phyloP scores from a whole-genome alignment of 306 rosid genomes.

The Geum urbanum region DNA sequence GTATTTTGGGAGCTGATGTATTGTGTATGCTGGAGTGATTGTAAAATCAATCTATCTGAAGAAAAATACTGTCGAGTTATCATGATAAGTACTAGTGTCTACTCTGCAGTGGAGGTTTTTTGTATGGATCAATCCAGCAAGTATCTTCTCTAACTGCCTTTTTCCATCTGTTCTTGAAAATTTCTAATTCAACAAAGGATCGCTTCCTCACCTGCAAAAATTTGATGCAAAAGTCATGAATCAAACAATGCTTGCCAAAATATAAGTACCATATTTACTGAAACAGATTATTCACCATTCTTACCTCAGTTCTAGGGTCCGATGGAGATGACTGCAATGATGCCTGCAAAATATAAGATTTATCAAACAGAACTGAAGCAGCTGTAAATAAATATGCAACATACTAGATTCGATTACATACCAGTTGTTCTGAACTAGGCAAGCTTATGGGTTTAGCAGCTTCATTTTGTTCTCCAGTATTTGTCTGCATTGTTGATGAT shows the following conservation, averaged over 20 bases:
- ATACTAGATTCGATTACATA: constrained; percentile 3
- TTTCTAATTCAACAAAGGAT: constrained; percentile 36
- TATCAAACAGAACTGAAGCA: neutral
- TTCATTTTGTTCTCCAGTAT: constrained; percentile 6
- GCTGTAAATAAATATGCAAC: neutral
- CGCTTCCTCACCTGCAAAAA: constrained; percentile 38
- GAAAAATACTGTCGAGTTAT: neutral
- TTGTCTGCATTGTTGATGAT: constrained; percentile 18
- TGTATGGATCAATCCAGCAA: constrained; percentile 37
- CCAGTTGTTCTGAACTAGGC: too few species aligned
- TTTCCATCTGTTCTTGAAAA: constrained; percentile 43
- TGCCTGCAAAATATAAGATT: constrained; percentile 25
- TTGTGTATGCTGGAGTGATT: neutral
- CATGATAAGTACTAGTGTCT: neutral
- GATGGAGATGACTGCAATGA: constrained; percentile 4
- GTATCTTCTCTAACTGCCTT: constrained; percentile 36
- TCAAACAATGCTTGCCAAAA: neutral
- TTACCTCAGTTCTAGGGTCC: constrained; percentile 37
- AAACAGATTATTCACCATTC: neutral
- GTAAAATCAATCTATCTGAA: neutral
- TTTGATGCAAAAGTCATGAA: neutral
- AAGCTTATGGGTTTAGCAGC: too few species aligned
- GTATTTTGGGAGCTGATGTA: neutral
- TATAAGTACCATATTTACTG: neutral
- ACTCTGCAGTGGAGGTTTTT: constrained; percentile 8